phyloP scores from a whole-genome alignment of 306 rosid species.

The Purshia tridentata region DNA sequence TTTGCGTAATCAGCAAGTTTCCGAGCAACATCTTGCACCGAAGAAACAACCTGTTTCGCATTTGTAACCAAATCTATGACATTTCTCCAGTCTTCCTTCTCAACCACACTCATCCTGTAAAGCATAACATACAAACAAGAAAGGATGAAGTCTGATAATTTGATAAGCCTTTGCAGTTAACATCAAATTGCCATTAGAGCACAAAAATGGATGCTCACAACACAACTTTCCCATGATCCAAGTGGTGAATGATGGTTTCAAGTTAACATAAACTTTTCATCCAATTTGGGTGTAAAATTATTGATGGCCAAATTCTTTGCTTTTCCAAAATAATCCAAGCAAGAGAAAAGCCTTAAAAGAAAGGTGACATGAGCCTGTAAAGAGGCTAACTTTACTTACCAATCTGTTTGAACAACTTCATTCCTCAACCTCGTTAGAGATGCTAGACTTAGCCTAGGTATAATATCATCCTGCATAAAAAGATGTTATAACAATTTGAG shows the following conservation, averaged over 20 bases:
- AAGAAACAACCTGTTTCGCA: constrained; percentile 80
- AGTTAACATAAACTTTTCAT: background rate
- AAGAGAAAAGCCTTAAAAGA: constrained; percentile 1
- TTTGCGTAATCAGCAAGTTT: constrained; percentile 80
- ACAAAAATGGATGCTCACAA: constrained; percentile 15
- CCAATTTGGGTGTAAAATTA: background rate
- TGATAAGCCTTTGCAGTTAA: constrained; percentile 21
- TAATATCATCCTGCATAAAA: constrained; percentile 72
- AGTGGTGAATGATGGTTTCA: background rate
- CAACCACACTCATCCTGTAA: constrained; percentile 69
- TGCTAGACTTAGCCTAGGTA: constrained; percentile 78
- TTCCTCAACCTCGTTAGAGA: constrained; percentile 81
- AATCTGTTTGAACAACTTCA: constrained; percentile 94
- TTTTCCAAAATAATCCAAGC: background rate
- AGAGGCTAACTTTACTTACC: constrained; percentile 53
- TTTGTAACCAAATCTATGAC: constrained; percentile 74
- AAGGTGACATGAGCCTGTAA: constrained; percentile 7
- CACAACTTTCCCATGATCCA: background rate
- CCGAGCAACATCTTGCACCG: constrained; percentile 81
- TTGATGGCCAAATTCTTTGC: background rate
- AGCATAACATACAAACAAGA: constrained; percentile 9
- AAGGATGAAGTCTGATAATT: constrained; percentile 18
- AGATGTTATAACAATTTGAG: constrained; percentile 20
- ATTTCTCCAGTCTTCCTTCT: constrained; percentile 82
- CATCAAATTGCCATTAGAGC: constrained; percentile 17